Evolutionary conservation across 345 rosid genomes (phyloP), one percentile per base, ranked within the genome.

Genomic region (Lepidium africanum): DNA sequence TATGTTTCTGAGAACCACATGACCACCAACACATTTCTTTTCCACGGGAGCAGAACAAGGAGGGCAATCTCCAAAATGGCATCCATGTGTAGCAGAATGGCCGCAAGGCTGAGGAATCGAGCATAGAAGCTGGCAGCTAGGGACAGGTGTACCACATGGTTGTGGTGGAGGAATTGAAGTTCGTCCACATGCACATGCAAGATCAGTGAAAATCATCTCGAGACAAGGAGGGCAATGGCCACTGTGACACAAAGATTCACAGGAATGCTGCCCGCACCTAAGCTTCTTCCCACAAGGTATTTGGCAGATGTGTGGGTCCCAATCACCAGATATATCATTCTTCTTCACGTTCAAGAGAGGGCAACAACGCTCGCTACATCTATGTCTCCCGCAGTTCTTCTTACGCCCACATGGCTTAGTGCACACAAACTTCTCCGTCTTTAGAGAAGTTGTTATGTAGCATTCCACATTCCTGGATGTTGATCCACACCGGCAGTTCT

Each of bases 141-240:
- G 99, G 0, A 78, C 79, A 70, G 96, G 87, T 5, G 97, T 91
- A 48, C 97, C 99, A 59, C 99, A 91, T 10, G 97, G 96, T 77
- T 85, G 70, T 54, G 99, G 99, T 59, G 99, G 99, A 76, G 99
- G 92, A 62, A 94, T 84, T 27, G 93, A 87, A 52, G 93, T 89
- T 80, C 79, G 82, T 64, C 99, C 90, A 76, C 96, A 94, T 7
- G 97, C 97, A 82, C 97, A 94, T 7, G 85, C 89, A 64, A 94
- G 76, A 86, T 94, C 99, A 11, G 80, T 78, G 65, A 94, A 91
- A 45, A 91, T 91, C 15, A 90, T 89, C 69, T 89, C 91, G 19
- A 91, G 91, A 75, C 99, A 94, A 59, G 97, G 90, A 78, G 93
- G 89, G 70, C 96, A 94, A 57, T 94, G 96, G 32, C 99, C 99